A percentile compares a stretch with the other conserved stretches of the same genome.
Conservation (phyloP, 2,329 filamentous ascomycete species). For the Intubia oerlemansii region DNA sequence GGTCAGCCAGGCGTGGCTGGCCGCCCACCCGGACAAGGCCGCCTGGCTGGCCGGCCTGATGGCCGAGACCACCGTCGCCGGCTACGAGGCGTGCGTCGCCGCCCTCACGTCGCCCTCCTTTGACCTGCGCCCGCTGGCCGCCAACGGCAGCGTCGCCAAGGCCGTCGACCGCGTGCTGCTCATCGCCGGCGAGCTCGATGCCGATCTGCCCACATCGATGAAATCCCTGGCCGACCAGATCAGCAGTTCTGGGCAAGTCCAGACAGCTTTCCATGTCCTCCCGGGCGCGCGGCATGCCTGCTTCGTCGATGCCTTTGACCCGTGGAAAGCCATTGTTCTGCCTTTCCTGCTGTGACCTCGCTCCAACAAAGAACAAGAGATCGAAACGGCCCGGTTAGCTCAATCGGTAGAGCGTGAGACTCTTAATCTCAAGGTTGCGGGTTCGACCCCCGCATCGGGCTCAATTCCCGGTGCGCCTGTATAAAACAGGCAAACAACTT, state of each 20-base stretch:
- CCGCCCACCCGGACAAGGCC: constrained; percentile 10
- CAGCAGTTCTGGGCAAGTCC: constrained; percentile 11
- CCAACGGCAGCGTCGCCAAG: constrained; percentile 14
- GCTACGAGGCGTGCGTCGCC: constrained; percentile 19
- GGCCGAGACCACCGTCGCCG: constrained; percentile 17
- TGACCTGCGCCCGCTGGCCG: constrained; percentile 15
- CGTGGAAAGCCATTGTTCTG: constrained; percentile 12
- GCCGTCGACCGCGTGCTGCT: constrained; percentile 17
- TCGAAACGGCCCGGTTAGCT: constrained; percentile 43
- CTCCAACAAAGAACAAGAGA: not conserved
- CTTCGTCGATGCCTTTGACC: constrained; percentile 16
- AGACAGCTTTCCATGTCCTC: constrained; percentile 15
- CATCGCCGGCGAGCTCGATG: constrained; percentile 20
- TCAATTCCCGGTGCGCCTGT: too few relatives aligned
- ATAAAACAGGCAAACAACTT: too few relatives aligned
- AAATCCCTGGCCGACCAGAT: constrained; percentile 16
- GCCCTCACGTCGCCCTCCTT: constrained; percentile 17
- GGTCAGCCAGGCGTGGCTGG: constrained; percentile 16
- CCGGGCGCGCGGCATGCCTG: constrained; percentile 17
- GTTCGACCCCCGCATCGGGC: constrained; percentile 25
- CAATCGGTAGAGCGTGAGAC: constrained; percentile 56
- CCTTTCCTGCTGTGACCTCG: too few relatives aligned
- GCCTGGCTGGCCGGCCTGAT: constrained; percentile 11
- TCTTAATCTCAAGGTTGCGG: constrained; percentile 26
- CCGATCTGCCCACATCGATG: constrained; percentile 18